A percentile compares a stretch with the other conserved stretches of the same genome.
phyloP scores from a whole-genome alignment of 202 grass and related monocot species.

The Dendrocalamus latiflorus region DNA sequence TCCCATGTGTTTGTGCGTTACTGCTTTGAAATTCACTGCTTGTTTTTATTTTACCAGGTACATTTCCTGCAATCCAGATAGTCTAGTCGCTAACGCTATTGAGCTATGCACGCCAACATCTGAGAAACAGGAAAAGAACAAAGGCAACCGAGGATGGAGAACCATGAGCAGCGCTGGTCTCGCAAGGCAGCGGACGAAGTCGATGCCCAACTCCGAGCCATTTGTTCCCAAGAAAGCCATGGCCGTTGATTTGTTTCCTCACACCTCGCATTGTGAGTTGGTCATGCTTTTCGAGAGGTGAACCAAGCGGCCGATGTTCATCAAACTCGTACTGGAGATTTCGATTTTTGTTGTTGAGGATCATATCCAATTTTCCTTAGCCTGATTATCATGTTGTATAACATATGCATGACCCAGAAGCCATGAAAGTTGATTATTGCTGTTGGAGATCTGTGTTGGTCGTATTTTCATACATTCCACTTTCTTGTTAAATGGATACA shows the following conservation, averaged over 20 bases:
- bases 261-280: slow-evolving; percentile 85
- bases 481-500: background rate
- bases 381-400: background rate
- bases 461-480: background rate
- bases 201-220: no score
- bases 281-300: slow-evolving; percentile 94
- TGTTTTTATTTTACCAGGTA: no score
- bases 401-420: background rate
- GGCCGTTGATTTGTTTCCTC: no score
- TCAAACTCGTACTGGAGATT: background rate
- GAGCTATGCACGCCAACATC: no score
- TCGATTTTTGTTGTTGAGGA: background rate
- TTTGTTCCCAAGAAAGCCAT: no score
- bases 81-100: no score
- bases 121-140: slow-evolving; percentile 76
- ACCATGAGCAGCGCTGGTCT: no score
- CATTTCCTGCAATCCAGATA: no score
- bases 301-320: background rate
- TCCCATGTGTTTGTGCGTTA: background rate
- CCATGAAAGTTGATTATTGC: background rate
- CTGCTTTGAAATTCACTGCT: background rate
- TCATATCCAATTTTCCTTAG: background rate
- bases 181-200: no score
- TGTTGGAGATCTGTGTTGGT: background rate
- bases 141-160: slow-evolving; percentile 65